phyloP scores from a whole-genome alignment of 2,329 filamentous ascomycete genomes.

The Nigrospora osmanthi region DNA sequence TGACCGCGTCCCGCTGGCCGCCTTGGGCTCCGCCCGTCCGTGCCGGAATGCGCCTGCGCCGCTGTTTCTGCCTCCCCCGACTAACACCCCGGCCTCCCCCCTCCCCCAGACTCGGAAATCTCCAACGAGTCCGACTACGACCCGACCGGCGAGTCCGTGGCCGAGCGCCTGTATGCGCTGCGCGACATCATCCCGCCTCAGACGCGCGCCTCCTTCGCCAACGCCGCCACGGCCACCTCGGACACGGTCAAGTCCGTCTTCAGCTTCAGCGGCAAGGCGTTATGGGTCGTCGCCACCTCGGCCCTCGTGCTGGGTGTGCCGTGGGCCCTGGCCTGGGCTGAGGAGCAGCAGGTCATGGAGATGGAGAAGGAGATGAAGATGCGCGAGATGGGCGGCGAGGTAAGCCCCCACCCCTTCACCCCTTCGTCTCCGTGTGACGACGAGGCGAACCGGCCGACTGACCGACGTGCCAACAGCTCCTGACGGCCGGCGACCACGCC shows the following conservation, averaged over 20 bases:
- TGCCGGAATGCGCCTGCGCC: neutral
- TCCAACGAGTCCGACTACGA: slow-evolving; percentile 72
- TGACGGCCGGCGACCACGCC: slow-evolving; percentile 37
- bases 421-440: neutral
- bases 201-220: slow-evolving; percentile 60
- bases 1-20: slow-evolving; percentile 6
- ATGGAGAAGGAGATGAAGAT: slow-evolving; percentile 98
- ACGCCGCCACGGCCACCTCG: slow-evolving; percentile 46
- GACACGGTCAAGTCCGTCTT: slow-evolving; percentile 52
- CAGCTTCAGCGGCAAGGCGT: slow-evolving; percentile 71
- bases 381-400: slow-evolving; percentile 81
- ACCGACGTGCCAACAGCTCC: slow-evolving; percentile 20
- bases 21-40: neutral
- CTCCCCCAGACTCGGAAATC: slow-evolving; percentile 73
- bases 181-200: slow-evolving; percentile 71
- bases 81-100: neutral
- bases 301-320: slow-evolving; percentile 86
- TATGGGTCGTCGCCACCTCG: slow-evolving; percentile 87
- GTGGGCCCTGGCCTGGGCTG: slow-evolving; percentile 84
- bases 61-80: neutral
- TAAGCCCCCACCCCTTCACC: slow-evolving; percentile 12
- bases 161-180: slow-evolving; percentile 64
- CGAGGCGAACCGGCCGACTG: slow-evolving; percentile 3
- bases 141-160: slow-evolving; percentile 47
- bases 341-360: slow-evolving; percentile 94